A percentile compares a stretch with the other conserved stretches of the same genome.
phyloP scores from a whole-genome alignment of 352 stramenopile genomes.

The Phytopythium boreale region DNA sequence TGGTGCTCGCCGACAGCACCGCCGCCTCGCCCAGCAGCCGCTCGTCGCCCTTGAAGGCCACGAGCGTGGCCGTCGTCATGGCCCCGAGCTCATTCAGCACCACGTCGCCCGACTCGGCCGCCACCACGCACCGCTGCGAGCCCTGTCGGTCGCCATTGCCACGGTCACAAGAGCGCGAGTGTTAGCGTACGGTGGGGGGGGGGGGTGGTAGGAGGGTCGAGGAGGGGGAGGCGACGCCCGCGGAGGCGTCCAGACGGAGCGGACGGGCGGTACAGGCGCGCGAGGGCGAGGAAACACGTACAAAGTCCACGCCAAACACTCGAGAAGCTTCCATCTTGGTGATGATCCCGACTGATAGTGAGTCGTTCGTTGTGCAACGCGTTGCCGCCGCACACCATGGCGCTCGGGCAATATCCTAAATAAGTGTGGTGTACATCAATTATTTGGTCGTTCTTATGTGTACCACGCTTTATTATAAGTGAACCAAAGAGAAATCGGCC shows the following conservation, averaged over 20 bases:
- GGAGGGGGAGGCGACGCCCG: no score
- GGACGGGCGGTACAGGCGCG: neutral
- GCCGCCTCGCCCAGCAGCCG: slow-evolving; percentile 80
- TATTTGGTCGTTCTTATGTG: neutral
- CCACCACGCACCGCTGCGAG: slow-evolving; percentile 76
- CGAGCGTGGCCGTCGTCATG: slow-evolving; percentile 83
- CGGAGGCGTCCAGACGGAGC: no score
- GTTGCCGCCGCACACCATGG: neutral
- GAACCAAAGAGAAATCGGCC: neutral
- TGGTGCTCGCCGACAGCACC: slow-evolving; percentile 82
- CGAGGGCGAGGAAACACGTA: slow-evolving; percentile 24
- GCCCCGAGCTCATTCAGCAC: slow-evolving; percentile 87
- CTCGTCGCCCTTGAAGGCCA: slow-evolving; percentile 88
- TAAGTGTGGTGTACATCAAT: neutral
- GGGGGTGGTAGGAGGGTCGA: no score
- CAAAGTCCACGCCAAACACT: slow-evolving; percentile 81
- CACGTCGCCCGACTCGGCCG: slow-evolving; percentile 67
- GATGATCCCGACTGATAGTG: neutral
- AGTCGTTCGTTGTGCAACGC: neutral
- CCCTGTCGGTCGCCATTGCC: slow-evolving; percentile 27
- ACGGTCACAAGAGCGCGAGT: neutral
- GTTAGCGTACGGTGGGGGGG: neutral
- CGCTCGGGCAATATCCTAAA: no score
- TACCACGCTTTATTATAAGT: neutral
- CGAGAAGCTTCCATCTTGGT: slow-evolving; percentile 20